A percentile compares a stretch with the other conserved stretches of the same genome.
Evolutionary conservation across 306 rosid genomes (phyloP).

Genomic region (Quercus bicolor): DNA sequence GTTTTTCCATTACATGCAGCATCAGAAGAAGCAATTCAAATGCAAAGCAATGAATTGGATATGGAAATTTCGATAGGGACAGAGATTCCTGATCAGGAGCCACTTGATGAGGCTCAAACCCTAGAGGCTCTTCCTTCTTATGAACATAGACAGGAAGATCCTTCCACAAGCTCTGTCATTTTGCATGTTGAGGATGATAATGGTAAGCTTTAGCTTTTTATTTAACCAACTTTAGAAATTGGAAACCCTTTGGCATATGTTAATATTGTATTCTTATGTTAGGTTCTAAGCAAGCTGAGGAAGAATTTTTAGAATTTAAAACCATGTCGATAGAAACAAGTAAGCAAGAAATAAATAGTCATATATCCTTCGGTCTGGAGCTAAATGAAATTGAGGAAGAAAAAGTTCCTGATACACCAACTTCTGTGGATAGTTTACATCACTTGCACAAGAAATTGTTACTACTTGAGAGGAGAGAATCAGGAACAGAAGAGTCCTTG

Average conservation of each 20-base stretch:
- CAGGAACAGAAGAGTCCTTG: constrained; percentile 71
- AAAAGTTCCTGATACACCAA: constrained; percentile 72
- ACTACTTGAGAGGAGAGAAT: constrained; percentile 68
- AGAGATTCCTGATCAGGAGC: constrained; percentile 85
- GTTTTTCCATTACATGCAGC: constrained; percentile 33
- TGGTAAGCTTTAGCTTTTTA: constrained; percentile 39
- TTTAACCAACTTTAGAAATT: not conserved
- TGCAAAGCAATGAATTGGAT: constrained; percentile 54
- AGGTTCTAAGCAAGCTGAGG: constrained; percentile 39
- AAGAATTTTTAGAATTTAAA: constrained; percentile 49
- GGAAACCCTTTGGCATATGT: not conserved
- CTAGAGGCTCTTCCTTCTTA: constrained; percentile 27
- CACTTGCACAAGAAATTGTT: constrained; percentile 63
- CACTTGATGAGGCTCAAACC: constrained; percentile 52
- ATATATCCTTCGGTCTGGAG: constrained; percentile 34
- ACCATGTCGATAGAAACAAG: constrained; percentile 44
- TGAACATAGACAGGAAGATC: constrained; percentile 39
- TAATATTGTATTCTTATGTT: not conserved
- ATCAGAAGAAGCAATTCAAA: constrained; percentile 46
- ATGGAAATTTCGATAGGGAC: constrained; percentile 80
- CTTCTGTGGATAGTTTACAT: constrained; percentile 59
- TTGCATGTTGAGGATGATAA: constrained; percentile 29
- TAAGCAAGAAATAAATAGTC: constrained; percentile 30
- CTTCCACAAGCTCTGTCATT: constrained; percentile 45
- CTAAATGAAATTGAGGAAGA: constrained; percentile 65